Conservation (phyloP, 805 yeast genomes). For the Candida taoyuanica region DNA sequence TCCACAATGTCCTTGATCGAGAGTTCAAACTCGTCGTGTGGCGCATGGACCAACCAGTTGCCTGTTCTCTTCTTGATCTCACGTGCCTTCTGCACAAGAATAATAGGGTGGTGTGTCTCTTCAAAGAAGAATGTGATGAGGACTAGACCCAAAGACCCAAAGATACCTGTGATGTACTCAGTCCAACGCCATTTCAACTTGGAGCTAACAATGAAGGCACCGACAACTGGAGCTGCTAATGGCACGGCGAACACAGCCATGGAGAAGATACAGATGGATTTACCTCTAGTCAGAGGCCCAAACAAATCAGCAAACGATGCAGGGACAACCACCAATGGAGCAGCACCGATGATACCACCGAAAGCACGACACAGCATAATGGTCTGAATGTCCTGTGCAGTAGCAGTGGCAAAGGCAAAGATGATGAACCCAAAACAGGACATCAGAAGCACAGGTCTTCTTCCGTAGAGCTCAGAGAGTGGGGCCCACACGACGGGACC, state of each 20-base stretch:
- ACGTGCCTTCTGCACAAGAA: slow-evolving; percentile 59
- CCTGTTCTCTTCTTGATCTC: slow-evolving; percentile 61
- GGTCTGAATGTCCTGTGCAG: slow-evolving; percentile 76
- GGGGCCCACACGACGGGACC: slow-evolving; percentile 95
- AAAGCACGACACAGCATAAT: slow-evolving; percentile 74
- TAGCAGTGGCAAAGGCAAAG: slow-evolving; percentile 70
- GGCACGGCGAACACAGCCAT: slow-evolving; percentile 79
- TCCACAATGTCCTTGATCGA: slow-evolving; percentile 54
- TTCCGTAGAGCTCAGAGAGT: slow-evolving; percentile 70
- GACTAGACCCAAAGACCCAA: slow-evolving; percentile 42
- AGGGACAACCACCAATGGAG: slow-evolving; percentile 81
- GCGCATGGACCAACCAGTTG: slow-evolving; percentile 75
- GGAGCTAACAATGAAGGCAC: slow-evolving; percentile 59
- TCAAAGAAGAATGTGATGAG: slow-evolving; percentile 38
- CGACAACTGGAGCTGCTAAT: slow-evolving; percentile 73
- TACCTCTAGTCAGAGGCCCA: slow-evolving; percentile 62
- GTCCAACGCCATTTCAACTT: slow-evolving; percentile 85
- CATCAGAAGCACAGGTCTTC: slow-evolving; percentile 54
- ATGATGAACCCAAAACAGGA: slow-evolving; percentile 52
- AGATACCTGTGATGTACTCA: slow-evolving; percentile 62
- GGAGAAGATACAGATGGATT: slow-evolving; percentile 66
- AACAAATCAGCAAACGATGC: slow-evolving; percentile 85
- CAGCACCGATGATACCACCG: slow-evolving; percentile 78
- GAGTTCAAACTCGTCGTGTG: slow-evolving; percentile 61
- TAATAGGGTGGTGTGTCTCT: slow-evolving; percentile 72